Evolutionary conservation across 768 basidiomycete species (phyloP), one percentile per base, ranked within the genome.

Genomic region (Cystobasidium onofrii): DNA sequence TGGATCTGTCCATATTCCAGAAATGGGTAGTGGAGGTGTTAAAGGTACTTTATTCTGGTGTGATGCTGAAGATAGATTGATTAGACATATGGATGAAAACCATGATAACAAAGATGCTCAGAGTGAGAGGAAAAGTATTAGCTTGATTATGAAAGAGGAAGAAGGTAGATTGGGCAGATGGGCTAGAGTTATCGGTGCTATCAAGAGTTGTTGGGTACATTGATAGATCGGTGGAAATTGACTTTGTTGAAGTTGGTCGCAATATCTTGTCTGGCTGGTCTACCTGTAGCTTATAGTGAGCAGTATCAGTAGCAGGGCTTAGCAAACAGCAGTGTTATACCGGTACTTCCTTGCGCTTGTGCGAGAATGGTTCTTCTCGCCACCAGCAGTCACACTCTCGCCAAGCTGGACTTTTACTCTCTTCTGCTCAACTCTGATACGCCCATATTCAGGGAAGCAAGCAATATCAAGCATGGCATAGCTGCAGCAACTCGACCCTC

Each of bases 21-120:
- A 41, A 64, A 76, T 36, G 63, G 63, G 44, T 89, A 88, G 25
- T 29, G 64, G 63, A n/a, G 64, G 75, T 18, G 31, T 36, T 27
- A 76, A 76, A 1, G 78, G 77, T 10, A 88, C 92, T 55, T 81
- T 99, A 78, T 99, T 99, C 81, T 99, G 96, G 96, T 96, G 94
- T 81, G 96, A 99, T 82, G 92, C 89, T 0, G 82, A 75, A 36
- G 62, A 75, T 36, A 61, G 72, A 43, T 6, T 75, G 44, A 46
- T 29, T 33, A 33, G 72, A 27, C 64, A 64, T 31, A 27, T 73
- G 25, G 72, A 73, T 29, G 71, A 25, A 9, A 61, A 52, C 31
- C 3, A 23, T 61, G 34, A 73, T 39, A 52, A 31, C n/a, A 29
- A 43, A n/a, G n/a, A n/a, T n/a, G n/a, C n/a, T 27, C 64, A 43